phyloP scores from a whole-genome alignment of 2,329 filamentous ascomycete species.

The Leptographium radiaticola region DNA sequence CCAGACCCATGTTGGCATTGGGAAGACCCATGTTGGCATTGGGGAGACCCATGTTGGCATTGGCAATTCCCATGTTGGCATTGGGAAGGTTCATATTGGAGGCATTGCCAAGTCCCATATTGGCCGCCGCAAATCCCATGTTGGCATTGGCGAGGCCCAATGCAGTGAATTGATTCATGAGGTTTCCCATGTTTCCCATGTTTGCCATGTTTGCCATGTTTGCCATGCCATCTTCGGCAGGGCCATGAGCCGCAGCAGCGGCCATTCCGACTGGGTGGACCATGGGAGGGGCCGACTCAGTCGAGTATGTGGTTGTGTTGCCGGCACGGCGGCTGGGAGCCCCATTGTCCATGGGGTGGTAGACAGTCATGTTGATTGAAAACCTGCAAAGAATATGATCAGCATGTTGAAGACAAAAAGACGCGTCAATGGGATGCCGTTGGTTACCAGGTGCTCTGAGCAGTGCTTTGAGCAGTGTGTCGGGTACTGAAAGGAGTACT shows the following conservation, averaged over 20 bases:
- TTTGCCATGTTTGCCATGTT: no score
- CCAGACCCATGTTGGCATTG: constrained; percentile 12
- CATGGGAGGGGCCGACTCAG: not conserved
- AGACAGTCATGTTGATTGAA: no score
- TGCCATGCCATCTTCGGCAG: no score
- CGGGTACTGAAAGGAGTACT: not conserved
- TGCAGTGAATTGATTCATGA: constrained; percentile 18
- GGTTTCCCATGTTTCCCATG: constrained; percentile 11
- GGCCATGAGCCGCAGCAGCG: not conserved
- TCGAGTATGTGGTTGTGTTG: no score
- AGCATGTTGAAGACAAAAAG: no score
- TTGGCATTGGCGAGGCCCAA: constrained; percentile 13
- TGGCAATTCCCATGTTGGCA: no score
- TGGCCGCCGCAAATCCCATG: constrained; percentile 11
- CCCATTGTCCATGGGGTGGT: no score
- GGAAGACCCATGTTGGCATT: constrained; percentile 13
- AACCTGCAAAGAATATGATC: no score
- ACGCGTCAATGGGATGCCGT: no score
- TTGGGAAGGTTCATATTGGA: no score
- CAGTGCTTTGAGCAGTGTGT: not conserved
- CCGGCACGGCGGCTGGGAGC: no score
- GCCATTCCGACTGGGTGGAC: constrained; percentile 1
- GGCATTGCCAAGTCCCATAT: no score
- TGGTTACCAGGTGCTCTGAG: not conserved
- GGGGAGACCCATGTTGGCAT: constrained; percentile 11